Percentiles rank a stretch among this genome's conserved stretches.
Evolutionary conservation across 225 moss, liverwort and hornwort genomes (phyloP).

Genomic region (Thuidium tamariscinum): DNA sequence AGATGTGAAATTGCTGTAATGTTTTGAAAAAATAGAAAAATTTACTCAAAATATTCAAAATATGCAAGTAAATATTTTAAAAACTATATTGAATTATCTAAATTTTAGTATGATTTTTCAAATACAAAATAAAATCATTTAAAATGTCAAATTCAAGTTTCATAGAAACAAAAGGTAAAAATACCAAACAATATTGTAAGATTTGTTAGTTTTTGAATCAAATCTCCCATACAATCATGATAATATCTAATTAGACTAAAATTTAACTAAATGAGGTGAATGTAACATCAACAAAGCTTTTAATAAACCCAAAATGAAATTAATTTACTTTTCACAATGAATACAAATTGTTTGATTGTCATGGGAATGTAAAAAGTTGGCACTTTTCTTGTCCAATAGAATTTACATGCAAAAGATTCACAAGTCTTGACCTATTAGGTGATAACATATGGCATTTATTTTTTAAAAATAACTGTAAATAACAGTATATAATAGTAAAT

Average conservation of each 20-base stretch:
- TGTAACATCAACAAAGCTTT: neutral
- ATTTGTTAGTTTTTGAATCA: neutral
- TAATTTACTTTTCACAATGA: neutral
- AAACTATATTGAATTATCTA: neutral
- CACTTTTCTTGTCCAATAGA: neutral
- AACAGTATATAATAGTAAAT: no score
- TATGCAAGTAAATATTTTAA: no score
- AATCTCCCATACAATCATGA: neutral
- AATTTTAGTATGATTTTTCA: neutral
- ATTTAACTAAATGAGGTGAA: neutral
- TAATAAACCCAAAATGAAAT: neutral
- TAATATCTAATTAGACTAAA: neutral
- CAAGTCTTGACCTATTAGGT: neutral
- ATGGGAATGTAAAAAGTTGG: neutral
- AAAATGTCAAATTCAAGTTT: neutral
- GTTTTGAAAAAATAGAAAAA: neutral
- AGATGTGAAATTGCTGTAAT: neutral
- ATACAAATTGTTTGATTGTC: neutral
- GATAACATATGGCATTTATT: neutral
- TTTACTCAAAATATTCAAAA: no score
- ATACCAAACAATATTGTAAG: neutral
- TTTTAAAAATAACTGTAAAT: no score
- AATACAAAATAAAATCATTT: neutral
- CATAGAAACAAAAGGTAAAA: rapidly evolving
- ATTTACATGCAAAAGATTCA: neutral